Percentiles rank a stretch among this genome's conserved stretches.
Conservation (phyloP, 768 basidiomycete genomes). For the Agaricus sinodeliciosus region DNA sequence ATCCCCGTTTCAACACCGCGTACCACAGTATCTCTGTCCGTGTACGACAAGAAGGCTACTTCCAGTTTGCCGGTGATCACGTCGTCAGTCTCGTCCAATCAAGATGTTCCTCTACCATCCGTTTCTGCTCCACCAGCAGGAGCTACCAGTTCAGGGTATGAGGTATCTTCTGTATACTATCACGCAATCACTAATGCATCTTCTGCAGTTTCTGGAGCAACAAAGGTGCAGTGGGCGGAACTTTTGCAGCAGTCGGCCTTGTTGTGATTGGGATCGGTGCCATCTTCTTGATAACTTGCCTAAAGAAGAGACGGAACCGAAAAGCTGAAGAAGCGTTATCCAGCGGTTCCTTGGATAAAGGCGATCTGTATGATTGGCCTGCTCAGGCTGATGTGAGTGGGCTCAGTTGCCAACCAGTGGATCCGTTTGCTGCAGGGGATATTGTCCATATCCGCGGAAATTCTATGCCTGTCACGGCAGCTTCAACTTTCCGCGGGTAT, state of each 20-base stretch:
- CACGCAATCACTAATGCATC: neutral
- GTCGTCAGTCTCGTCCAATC: neutral
- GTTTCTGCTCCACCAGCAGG: neutral
- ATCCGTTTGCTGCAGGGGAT: constrained; percentile 8
- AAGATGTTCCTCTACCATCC: neutral
- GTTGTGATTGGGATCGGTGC: constrained; percentile 25
- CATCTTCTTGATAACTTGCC: constrained; percentile 4
- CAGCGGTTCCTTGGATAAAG: neutral
- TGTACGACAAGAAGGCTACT: neutral
- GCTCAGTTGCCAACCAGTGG: neutral
- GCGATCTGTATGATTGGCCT: neutral
- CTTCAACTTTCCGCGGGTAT: neutral
- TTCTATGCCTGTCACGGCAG: neutral
- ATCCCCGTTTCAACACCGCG: too few species aligned
- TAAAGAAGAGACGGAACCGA: neutral
- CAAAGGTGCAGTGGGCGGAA: constrained; percentile 39
- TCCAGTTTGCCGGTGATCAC: neutral
- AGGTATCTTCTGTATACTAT: neutral
- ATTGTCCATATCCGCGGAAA: constrained; percentile 1
- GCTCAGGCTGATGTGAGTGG: neutral
- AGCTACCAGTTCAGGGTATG: neutral
- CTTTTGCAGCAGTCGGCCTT: constrained; percentile 35
- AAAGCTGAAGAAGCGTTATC: neutral
- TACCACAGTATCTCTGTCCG: neutral
- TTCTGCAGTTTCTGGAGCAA: constrained; percentile 38